phyloP scores from a whole-genome alignment of 176 grass and related monocot genomes.

The Aegilops longissima region DNA sequence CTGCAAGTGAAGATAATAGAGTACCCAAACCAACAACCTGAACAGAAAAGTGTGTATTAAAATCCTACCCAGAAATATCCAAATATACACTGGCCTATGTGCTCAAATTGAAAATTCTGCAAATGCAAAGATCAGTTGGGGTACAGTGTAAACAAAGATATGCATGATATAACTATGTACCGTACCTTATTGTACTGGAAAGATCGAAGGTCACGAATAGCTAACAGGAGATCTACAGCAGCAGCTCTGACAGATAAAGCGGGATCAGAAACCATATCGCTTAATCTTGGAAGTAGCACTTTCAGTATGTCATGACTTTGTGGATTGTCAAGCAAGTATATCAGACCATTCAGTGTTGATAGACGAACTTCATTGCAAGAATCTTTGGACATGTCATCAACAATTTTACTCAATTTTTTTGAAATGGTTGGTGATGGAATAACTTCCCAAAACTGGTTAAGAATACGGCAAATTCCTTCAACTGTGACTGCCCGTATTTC shows the following conservation, averaged over 20 bases:
- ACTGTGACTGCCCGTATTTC: constrained; percentile 79
- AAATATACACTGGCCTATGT: not conserved
- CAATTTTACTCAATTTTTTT: constrained; percentile 76
- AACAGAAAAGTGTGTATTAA: constrained; percentile 28
- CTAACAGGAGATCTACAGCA: constrained; percentile 80
- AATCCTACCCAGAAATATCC: not conserved
- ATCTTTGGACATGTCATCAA: constrained; percentile 83
- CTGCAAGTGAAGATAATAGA: constrained; percentile 72
- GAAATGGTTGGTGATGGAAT: constrained; percentile 71
- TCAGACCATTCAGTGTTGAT: constrained; percentile 75
- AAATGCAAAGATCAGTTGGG: not conserved
- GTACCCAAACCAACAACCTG: constrained; percentile 72
- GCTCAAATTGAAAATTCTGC: constrained; percentile 2
- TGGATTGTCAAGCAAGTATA: constrained; percentile 91
- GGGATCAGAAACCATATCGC: constrained; percentile 65
- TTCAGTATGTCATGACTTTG: constrained; percentile 90
- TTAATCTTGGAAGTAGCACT: constrained; percentile 78
- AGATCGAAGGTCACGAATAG: constrained; percentile 66
- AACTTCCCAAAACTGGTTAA: constrained; percentile 94
- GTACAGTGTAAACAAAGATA: not conserved
- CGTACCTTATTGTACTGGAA: constrained; percentile 88
- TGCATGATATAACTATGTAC: not conserved
- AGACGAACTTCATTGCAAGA: constrained; percentile 74
- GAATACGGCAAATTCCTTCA: constrained; percentile 86
- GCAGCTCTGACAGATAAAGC: constrained; percentile 69